These are phyloP conservation scores for Knoxia roxburghii DNA, from an alignment of 257 asterid species.

Conservation along the genomic window DNA sequence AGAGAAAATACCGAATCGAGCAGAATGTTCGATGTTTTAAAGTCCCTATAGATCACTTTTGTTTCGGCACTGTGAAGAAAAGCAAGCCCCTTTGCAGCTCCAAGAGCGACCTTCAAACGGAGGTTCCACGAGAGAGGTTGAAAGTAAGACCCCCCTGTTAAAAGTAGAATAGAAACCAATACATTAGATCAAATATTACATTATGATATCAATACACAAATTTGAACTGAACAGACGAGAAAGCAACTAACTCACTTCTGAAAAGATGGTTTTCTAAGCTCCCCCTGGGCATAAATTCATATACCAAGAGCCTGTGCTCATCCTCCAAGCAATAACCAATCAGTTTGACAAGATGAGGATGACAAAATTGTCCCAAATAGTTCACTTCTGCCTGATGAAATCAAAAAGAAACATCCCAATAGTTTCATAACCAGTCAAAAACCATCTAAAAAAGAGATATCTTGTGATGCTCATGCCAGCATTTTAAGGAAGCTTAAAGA, in stretches of 20 bases:
- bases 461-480: not conserved
- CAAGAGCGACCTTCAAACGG: constrained; percentile 77
- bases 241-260: constrained; percentile 40
- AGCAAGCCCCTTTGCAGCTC: constrained; percentile 91
- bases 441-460: not conserved
- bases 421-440: not conserved
- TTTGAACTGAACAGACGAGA: not conserved
- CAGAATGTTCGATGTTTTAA: constrained; percentile 75
- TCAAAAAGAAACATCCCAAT: not conserved
- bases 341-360: constrained; percentile 29
- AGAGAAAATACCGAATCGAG: constrained; percentile 67
- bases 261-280: constrained; percentile 36
- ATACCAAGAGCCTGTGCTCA: constrained; percentile 32
- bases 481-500: not conserved
- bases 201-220: not conserved
- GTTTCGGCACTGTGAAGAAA: constrained; percentile 80
- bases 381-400: constrained; percentile 33
- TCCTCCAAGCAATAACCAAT: constrained; percentile 38
- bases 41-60: constrained; percentile 81
- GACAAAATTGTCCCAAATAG: constrained; percentile 34
- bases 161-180: not conserved
- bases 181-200: not conserved
- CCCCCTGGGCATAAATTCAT: constrained; percentile 33
- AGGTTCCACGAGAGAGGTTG: constrained; percentile 90
- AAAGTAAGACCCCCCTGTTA: constrained; percentile 85